Base-by-base conservation (phyloP, 2,329 filamentous ascomycete species). In the Colletotrichum plurivorum region DNA sequence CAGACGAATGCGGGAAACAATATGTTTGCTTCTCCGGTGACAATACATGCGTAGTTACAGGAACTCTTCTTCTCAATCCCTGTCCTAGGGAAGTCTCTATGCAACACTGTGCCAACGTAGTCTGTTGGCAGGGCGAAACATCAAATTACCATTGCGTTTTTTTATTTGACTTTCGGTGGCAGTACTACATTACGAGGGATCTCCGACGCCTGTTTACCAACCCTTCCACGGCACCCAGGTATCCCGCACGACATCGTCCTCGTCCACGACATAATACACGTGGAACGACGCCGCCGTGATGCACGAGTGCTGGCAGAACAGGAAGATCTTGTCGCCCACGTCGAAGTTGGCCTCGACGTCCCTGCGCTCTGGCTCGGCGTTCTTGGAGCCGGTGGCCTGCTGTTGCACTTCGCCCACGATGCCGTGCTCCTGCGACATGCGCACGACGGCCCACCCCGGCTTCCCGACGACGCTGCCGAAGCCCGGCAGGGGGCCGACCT, bases 151-250 rank as follows among this genome's bases (percentile, higher is more conserved):
- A 9, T 36, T 36, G 31, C 10, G 3, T 36, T 10, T 10, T 2
- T 36, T 36, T 12, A 36, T 36, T 36, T 36, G 8, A 36, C 10
- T 36, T 36, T 36, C 31, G 3, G 3, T 9, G 10, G 31, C 31
- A 9, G 31, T 36, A 10, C 31, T 36, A 10, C 8, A 36, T 3
- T 36, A 2, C 10, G 22, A 25, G 22, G 22, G 22, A 25, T 41
- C 13, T 2, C 5, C 41, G 16, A n/a, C 2, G 2, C 5, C 41
- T 16, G 16, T 31, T 69, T 62, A 77, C 76, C 76, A 77, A 0
- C 80, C 80, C 71, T 80, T 81, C 76, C 79, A 81, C 15, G 80
- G 80, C 45, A 79, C 63, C 79, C 79, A 81, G 12, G 77, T 73
- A 18, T 80, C 78, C 46, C 54, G 70, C 4, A 80, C 76, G 7